Percentiles rank a stretch among this genome's conserved stretches.
Conservation (phyloP, 306 rosid genomes). For the Sindora glabra region DNA sequence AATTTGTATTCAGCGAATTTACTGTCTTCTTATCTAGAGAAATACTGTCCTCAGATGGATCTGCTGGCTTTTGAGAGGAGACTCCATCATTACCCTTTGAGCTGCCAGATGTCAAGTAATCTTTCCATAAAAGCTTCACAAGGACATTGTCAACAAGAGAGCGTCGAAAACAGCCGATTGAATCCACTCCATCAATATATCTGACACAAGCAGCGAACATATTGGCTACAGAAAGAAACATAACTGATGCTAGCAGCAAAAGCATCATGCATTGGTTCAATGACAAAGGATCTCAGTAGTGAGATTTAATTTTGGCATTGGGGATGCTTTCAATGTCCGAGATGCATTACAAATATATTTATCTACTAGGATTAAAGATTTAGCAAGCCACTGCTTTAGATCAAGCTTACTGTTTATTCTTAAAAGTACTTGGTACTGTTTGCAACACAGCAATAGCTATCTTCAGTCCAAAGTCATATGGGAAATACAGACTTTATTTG, state of each 20-base stretch:
- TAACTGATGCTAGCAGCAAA: background rate
- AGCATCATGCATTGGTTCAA: no score
- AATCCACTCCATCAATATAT: conserved; percentile 48
- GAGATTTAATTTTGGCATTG: no score
- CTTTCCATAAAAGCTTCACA: conserved; percentile 69
- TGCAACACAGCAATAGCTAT: no score
- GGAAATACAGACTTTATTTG: no score
- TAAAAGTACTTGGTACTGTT: no score
- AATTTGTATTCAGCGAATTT: conserved; percentile 27
- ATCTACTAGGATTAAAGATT: no score
- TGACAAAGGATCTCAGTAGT: no score
- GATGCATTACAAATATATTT: no score
- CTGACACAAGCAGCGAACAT: conserved; percentile 38
- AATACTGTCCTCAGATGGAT: conserved; percentile 29
- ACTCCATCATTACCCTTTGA: conserved; percentile 35
- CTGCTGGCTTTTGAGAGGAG: conserved; percentile 26
- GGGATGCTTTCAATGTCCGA: no score
- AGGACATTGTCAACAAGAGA: conserved; percentile 52
- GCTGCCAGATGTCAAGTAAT: conserved; percentile 37
- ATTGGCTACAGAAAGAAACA: conserved; percentile 15
- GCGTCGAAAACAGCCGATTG: conserved; percentile 39
- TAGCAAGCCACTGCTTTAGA: no score
- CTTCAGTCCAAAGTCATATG: no score
- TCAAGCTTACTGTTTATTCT: no score
- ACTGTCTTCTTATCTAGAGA: conserved; percentile 28